These are phyloP conservation scores for Radiomyces spectabilis DNA, from an alignment of 192 early-diverging fungal genomes.

Conservation along the genomic window DNA sequence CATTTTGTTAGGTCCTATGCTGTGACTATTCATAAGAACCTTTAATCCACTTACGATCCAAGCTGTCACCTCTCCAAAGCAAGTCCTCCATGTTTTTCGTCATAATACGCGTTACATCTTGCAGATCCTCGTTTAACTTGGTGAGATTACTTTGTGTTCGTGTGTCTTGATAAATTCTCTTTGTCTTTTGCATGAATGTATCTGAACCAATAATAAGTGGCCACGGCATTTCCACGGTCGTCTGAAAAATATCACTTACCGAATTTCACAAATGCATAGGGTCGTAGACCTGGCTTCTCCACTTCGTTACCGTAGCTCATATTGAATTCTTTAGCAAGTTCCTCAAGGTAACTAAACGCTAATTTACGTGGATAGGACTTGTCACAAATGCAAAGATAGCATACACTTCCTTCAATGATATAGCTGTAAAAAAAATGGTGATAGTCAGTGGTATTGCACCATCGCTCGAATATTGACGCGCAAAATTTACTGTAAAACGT, in stretches of 20 bases:
- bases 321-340: slow-evolving; percentile 90
- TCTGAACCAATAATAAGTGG: slow-evolving; percentile 40
- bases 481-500: slow-evolving; percentile 88
- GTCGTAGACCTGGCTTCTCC: slow-evolving; percentile 71
- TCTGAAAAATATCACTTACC: slow-evolving; percentile 34
- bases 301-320: slow-evolving; percentile 90
- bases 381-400: slow-evolving; percentile 93
- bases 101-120: slow-evolving; percentile 97
- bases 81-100: slow-evolving; percentile 97
- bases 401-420: slow-evolving; percentile 88
- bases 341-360: slow-evolving; percentile 93
- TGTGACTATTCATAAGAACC: no score
- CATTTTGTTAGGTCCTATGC: not conserved
- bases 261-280: slow-evolving; percentile 97
- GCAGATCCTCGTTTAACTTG: slow-evolving; percentile 92
- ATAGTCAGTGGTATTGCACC: not conserved
- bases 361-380: slow-evolving; percentile 84
- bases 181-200: slow-evolving; percentile 98
- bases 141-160: slow-evolving; percentile 86
- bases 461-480: no score
- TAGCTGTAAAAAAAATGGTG: slow-evolving; percentile 49
- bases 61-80: slow-evolving; percentile 79
- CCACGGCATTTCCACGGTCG: not conserved
- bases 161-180: slow-evolving; percentile 93
- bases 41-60: slow-evolving; percentile 61